Evolutionary conservation across 495 filamentous ascomycete species (phyloP), one percentile per base, ranked within the genome.

Genomic region (Penicillium lagena): DNA sequence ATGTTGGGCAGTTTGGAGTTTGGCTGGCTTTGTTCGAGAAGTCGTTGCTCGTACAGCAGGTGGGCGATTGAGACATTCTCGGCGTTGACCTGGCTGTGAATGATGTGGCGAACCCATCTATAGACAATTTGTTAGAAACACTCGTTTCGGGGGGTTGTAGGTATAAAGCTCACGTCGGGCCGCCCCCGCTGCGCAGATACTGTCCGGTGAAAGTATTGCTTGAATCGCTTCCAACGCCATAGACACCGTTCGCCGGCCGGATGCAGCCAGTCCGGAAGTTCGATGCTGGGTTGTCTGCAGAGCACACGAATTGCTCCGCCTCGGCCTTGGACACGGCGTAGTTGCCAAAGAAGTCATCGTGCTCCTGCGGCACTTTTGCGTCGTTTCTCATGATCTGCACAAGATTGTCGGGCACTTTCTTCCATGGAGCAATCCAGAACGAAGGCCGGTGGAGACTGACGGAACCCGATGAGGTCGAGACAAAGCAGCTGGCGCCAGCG

Each of bases 31-130:
- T 52, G 74, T 56, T 52, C 69, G 56, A 56, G 62, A 2, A 82
- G 68, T 3, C 76, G 74, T 13, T 75, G 69, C 49, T 82, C 79
- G 37, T 79, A 75, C n/a, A 78, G 57, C n/a, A 82, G 61, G 39
- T 82, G 78, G 4, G 76, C 76, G 43, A 79, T 58, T 1, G 76
- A 75, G 14, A 76, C 73, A 53, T 82, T 80, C 44, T 72, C 69
- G 29, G 75, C 76, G 46, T 79, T 76, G 30, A 76, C 73, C 36
- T 79, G 80, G 50, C 63, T 73, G 47, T 82, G 77, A 2, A 75
- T 64, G n/a, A 76, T 60, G 27, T 68, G 61, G 8, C 48, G 45
- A 1, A 65, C 60, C 77, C 76, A 82, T 28, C 70, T 72, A 56
- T 22, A 45, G 37, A 2, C 64, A 63, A 13, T 13, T 46, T 27